Percentiles rank a stretch among this genome's conserved stretches.
These are phyloP conservation scores for Oryza glaberrima DNA, from an alignment of 176 grass and related monocot species.

Conservation along the genomic window DNA sequence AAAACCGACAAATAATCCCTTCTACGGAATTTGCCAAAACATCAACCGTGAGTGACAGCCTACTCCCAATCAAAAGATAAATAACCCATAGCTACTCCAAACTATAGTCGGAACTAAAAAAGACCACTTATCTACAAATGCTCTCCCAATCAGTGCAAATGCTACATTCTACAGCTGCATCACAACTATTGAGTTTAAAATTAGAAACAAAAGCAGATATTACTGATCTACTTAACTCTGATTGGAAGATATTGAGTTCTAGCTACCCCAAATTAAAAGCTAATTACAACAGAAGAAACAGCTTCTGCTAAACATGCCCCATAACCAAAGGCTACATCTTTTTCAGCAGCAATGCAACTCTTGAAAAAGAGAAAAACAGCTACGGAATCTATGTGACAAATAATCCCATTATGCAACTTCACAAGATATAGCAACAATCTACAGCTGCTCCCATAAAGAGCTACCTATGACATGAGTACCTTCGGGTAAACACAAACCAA, in stretches of 20 bases:
- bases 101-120: not conserved
- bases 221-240: not conserved
- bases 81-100: not conserved
- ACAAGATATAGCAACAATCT: not conserved
- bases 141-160: not conserved
- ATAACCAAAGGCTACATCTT: not conserved
- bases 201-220: not conserved
- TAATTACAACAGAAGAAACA: not conserved
- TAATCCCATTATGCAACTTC: not conserved
- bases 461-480: not conserved
- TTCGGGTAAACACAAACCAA: not conserved
- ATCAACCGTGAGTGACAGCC: not conserved
- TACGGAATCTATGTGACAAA: not conserved
- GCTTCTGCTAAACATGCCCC: not conserved
- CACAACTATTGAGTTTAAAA: not conserved
- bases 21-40: not conserved
- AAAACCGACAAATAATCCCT: not conserved
- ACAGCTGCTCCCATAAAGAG: not conserved
- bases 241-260: not conserved
- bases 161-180: not conserved
- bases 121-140: not conserved
- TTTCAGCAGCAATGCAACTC: not conserved
- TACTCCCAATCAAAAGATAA: not conserved
- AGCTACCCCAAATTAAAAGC: not conserved
- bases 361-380: not conserved